phyloP scores from a whole-genome alignment of 2,329 filamentous ascomycete genomes.

The Nigrospora oryzae region DNA sequence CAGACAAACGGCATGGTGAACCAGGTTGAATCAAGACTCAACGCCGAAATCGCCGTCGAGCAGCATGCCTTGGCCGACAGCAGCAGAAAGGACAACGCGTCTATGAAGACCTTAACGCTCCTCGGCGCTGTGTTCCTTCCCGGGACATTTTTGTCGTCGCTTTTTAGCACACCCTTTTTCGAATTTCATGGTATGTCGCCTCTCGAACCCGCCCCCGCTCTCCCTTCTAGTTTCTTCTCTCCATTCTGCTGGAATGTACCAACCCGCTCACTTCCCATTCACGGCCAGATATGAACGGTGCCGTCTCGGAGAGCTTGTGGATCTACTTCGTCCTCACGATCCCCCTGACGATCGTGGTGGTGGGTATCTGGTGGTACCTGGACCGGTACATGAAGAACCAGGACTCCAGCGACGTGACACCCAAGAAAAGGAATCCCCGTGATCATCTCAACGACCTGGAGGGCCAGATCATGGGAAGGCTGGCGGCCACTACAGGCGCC shows the following conservation, averaged over 20 bases:
- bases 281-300: neutral
- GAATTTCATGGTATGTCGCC: neutral
- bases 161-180: neutral
- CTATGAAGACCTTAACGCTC: constrained; percentile 14
- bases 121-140: constrained; percentile 7
- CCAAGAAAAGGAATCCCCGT: neutral
- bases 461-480: neutral
- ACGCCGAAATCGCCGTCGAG: constrained; percentile 17
- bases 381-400: neutral
- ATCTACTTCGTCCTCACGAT: constrained; percentile 2
- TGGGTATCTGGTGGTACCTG: neutral
- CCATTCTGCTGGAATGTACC: too few species aligned
- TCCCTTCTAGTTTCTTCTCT: neutral
- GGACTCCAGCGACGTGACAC: neutral
- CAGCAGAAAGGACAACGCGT: constrained; percentile 12
- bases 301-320: constrained; percentile 1
- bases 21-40: constrained; percentile 13
- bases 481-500: neutral
- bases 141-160: constrained; percentile 6
- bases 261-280: too few species aligned
- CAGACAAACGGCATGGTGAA: neutral
- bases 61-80: constrained; percentile 12
- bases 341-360: neutral
- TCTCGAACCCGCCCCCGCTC: too few species aligned
- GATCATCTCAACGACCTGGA: constrained; percentile 1